A percentile compares a stretch with the other conserved stretches of the same genome.
These are phyloP conservation scores for Candida odintsovae DNA, from an alignment of 805 yeast genomes.

Conservation along the genomic window DNA sequence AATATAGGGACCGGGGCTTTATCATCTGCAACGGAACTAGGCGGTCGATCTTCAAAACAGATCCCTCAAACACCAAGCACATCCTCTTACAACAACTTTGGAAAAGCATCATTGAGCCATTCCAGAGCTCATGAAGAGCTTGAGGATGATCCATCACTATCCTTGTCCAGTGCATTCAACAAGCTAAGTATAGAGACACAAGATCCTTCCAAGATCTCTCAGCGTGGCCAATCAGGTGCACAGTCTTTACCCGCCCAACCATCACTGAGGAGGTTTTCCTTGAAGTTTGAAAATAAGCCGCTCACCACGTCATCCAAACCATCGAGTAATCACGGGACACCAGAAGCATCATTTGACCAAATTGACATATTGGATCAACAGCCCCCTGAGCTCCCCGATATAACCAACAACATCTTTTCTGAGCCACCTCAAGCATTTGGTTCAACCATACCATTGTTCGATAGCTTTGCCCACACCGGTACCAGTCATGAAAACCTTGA, in stretches of 20 bases:
- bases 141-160: background rate
- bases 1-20: background rate
- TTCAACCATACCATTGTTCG: slow-evolving; percentile 4
- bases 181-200: background rate
- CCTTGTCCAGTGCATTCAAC: background rate
- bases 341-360: slow-evolving; percentile 18
- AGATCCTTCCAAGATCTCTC: background rate
- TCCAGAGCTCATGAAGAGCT: background rate
- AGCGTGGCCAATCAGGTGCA: background rate
- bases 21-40: background rate
- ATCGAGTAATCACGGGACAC: slow-evolving; percentile 2
- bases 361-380: slow-evolving; percentile 21
- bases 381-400: slow-evolving; percentile 15
- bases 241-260: background rate
- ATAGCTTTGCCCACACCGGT: background rate
- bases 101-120: background rate
- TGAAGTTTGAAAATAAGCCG: background rate
- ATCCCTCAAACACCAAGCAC: background rate
- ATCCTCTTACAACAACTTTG: background rate
- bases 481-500: background rate
- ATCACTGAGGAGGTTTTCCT: slow-evolving; percentile 2
- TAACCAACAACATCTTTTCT: background rate
- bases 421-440: background rate
- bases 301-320: background rate
- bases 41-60: background rate